Percentiles rank a stretch among this genome's conserved stretches.
These are phyloP conservation scores for Chenopodium quinoa DNA, from an alignment of 148 eudicot species.

Conservation along the genomic window DNA sequence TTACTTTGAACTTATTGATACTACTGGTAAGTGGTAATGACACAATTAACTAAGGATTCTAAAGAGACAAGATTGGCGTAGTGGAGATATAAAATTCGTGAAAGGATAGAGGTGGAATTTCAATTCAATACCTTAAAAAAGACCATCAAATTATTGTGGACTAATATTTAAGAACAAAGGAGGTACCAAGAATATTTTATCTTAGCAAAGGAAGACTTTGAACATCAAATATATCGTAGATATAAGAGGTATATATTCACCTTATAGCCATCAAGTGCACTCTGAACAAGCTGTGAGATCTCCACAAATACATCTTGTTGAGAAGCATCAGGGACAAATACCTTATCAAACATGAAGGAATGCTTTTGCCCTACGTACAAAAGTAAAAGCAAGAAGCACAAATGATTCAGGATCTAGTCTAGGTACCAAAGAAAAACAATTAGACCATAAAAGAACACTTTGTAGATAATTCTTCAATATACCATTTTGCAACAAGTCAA, in stretches of 20 bases:
- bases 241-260: conserved; percentile 30
- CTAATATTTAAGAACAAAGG: background rate
- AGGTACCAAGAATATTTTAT: no score
- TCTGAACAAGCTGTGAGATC: conserved; percentile 97
- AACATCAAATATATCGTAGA: background rate
- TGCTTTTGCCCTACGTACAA: conserved; percentile 69
- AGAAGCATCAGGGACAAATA: conserved; percentile 75
- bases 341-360: conserved; percentile 82
- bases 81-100: background rate
- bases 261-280: conserved; percentile 99
- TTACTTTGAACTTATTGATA: background rate
- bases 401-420: conserved; percentile 6
- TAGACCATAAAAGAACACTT: conserved; percentile 1
- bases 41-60: background rate
- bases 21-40: background rate
- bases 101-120: background rate
- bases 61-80: background rate
- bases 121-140: background rate
- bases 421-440: background rate
- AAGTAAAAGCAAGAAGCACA: conserved; percentile 8
- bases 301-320: conserved; percentile 94
- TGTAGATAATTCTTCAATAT: conserved; percentile 12
- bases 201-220: background rate
- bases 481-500: conserved; percentile 90
- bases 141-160: background rate